These are phyloP conservation scores for Agarophyton chilense DNA, from an alignment of 23 red algal species.

Conservation along the genomic window DNA sequence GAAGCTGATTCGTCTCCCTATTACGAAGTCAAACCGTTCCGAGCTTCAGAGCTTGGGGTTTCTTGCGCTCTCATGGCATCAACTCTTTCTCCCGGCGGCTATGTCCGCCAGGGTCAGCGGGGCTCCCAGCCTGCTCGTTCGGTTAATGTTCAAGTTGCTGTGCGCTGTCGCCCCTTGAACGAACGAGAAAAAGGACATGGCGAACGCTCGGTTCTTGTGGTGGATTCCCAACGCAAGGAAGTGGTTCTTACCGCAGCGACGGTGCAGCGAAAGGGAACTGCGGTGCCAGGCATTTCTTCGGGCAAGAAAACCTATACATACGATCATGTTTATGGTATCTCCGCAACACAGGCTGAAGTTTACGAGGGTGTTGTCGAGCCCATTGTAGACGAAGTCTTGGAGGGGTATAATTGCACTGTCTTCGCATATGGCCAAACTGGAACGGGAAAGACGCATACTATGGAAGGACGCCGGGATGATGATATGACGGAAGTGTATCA, in stretches of 20 bases:
- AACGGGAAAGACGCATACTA: slow-evolving; percentile 98
- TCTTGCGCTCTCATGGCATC: slow-evolving; percentile 14
- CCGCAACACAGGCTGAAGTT: slow-evolving; percentile 82
- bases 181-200: slow-evolving; percentile 56
- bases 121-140: slow-evolving; percentile 53
- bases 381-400: slow-evolving; percentile 93
- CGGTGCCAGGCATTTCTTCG: slow-evolving; percentile 1
- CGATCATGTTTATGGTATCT: slow-evolving; percentile 89
- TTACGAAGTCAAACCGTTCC: background rate
- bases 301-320: slow-evolving; percentile 75
- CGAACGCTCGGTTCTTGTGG: slow-evolving; percentile 68
- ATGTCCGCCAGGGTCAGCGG: slow-evolving; percentile 64
- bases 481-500: slow-evolving; percentile 31
- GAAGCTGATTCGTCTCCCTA: background rate
- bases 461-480: slow-evolving; percentile 83
- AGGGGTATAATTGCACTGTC: slow-evolving; percentile 98
- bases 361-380: slow-evolving; percentile 84
- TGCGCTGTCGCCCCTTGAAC: slow-evolving; percentile 92
- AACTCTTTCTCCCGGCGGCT: slow-evolving; percentile 70
- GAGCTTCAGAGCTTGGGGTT: background rate
- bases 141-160: slow-evolving; percentile 91
- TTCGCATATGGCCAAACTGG: slow-evolving; percentile 99
- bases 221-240: slow-evolving; percentile 51
- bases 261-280: slow-evolving; percentile 30
- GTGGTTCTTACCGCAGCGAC: slow-evolving; percentile 41